Conservation (phyloP, 768 basidiomycete genomes). For the Kondoa subrosea region DNA sequence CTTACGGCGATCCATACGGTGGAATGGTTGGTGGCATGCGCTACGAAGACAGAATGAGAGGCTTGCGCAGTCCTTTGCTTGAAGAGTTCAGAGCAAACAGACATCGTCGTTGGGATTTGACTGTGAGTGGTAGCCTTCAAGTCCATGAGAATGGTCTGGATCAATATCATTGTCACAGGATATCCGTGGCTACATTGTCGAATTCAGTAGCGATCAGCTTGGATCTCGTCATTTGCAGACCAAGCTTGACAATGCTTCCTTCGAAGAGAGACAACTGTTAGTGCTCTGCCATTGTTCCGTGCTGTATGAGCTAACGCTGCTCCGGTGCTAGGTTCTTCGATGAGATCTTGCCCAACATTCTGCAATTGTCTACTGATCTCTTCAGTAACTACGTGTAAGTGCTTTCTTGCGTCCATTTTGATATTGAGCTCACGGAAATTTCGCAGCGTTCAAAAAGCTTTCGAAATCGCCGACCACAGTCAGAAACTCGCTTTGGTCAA, state of each 20-base stretch:
- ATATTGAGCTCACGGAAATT: slow-evolving; percentile 29
- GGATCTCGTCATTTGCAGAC: slow-evolving; percentile 97
- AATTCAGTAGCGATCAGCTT: slow-evolving; percentile 86
- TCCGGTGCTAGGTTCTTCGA: slow-evolving; percentile 44
- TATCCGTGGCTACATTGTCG: slow-evolving; percentile 64
- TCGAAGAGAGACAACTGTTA: slow-evolving; percentile 50
- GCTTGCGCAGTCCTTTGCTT: slow-evolving; percentile 52
- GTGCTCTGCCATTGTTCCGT: slow-evolving; percentile 7
- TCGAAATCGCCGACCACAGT: slow-evolving; percentile 61
- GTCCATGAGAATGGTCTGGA: background rate
- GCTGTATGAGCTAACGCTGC: slow-evolving; percentile 27
- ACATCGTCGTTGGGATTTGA: slow-evolving; percentile 60
- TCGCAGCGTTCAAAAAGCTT: slow-evolving; percentile 58
- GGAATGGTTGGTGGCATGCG: slow-evolving; percentile 6
- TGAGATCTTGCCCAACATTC: slow-evolving; percentile 65
- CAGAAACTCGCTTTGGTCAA: slow-evolving; percentile 56
- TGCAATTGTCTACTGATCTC: slow-evolving; percentile 71
- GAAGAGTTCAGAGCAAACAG: slow-evolving; percentile 75
- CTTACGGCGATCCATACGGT: background rate
- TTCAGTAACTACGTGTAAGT: slow-evolving; percentile 86
- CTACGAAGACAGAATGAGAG: slow-evolving; percentile 18
- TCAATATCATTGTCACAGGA: slow-evolving; percentile 41
- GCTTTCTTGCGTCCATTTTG: background rate
- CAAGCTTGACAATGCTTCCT: slow-evolving; percentile 56
- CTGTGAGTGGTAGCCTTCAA: slow-evolving; percentile 40